A percentile compares a stretch with the other conserved stretches of the same genome.
phyloP scores from a whole-genome alignment of 1,139 yeast species.

The Candida glucosophila region DNA sequence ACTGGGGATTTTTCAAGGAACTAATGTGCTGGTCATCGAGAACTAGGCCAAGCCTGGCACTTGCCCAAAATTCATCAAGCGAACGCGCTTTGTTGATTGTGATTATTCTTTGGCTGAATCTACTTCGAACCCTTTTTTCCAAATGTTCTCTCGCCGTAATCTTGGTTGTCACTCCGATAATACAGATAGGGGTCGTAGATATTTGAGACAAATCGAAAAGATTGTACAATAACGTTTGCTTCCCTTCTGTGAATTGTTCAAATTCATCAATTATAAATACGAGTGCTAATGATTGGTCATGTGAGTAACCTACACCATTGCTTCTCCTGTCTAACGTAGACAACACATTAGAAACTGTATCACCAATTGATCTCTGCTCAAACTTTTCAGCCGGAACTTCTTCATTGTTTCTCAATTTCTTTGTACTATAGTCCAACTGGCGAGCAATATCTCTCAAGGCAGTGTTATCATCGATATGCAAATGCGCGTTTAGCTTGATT shows the following conservation, averaged over 20 bases:
- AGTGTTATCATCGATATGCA: slow-evolving; percentile 65
- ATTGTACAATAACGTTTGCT: slow-evolving; percentile 81
- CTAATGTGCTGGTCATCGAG: slow-evolving; percentile 12
- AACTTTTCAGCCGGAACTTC: slow-evolving; percentile 13
- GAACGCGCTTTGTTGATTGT: slow-evolving; percentile 44
- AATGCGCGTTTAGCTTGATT: slow-evolving; percentile 58
- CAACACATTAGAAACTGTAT: slow-evolving; percentile 32
- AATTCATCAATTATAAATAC: slow-evolving; percentile 79
- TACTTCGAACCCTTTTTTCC: slow-evolving; percentile 84
- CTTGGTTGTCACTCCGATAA: slow-evolving; percentile 72
- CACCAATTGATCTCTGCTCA: slow-evolving; percentile 36
- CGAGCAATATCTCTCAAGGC: slow-evolving; percentile 84
- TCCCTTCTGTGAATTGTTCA: slow-evolving; percentile 65
- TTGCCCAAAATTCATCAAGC: slow-evolving; percentile 35
- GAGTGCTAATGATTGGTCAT: slow-evolving; percentile 40
- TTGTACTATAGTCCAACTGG: slow-evolving; percentile 54
- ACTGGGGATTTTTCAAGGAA: slow-evolving; percentile 11
- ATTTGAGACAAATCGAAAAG: slow-evolving; percentile 79
- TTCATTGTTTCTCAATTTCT: slow-evolving; percentile 10
- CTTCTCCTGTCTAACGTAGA: slow-evolving; percentile 20
- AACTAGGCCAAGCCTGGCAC: slow-evolving; percentile 19
- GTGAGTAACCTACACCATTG: slow-evolving; percentile 3
- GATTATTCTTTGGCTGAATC: slow-evolving; percentile 77
- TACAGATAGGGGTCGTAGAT: slow-evolving; percentile 68
- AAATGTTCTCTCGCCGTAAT: slow-evolving; percentile 69